Base-by-base conservation (phyloP, 1,284 basidiomycete species). In the Apiotrichum akiyoshidainum region DNA sequence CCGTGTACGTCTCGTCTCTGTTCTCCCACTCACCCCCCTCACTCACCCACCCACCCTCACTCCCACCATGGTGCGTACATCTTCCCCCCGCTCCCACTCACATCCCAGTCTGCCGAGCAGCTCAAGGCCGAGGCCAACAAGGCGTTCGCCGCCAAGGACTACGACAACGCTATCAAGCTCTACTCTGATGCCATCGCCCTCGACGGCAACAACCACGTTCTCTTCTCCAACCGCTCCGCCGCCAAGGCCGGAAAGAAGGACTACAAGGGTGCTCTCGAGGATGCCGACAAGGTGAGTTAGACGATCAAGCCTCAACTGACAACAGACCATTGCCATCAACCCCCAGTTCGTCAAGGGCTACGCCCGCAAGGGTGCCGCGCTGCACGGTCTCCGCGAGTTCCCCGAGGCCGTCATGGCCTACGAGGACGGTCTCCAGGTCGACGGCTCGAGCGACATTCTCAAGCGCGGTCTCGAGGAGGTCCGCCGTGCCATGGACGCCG, bases 101-200 rank as follows among this genome's bases (percentile, higher is more conserved):
- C 47, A 17, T 57, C 5, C 37, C 67, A 67, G 68, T 66, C 67
- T 41, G 79, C 78, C 19, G 75, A 81, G 75, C 79, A 85, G 64
- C 83, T 93, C 72, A 96, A 98, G 82, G 89, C 92, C 70, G 85
- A 87, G 75, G 94, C 94, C 73, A 98, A 98, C 84, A 94, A 94
- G 77, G 91, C 91, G 42, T 97, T 98, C 80, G 83, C 89, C 39
- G 90, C 91, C 56, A 97, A 95, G 78, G 86, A 96, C 73, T 97
- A 89, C 79, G 86, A 90, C 78, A 86, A 84, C 63, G 94, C 94
- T 12, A 91, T 94, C 63, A 79, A 80, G 58, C 77, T 81, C 52
- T 98, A 96, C 81, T 85, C 87, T 6, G 84, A 94, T 68, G 94
- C 91, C 21, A 90, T 97, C 74, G 86, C 84, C 46, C 74, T 94